Evolutionary conservation across 2,329 filamentous ascomycete species (phyloP).

Genomic region (Calonectria montana): DNA sequence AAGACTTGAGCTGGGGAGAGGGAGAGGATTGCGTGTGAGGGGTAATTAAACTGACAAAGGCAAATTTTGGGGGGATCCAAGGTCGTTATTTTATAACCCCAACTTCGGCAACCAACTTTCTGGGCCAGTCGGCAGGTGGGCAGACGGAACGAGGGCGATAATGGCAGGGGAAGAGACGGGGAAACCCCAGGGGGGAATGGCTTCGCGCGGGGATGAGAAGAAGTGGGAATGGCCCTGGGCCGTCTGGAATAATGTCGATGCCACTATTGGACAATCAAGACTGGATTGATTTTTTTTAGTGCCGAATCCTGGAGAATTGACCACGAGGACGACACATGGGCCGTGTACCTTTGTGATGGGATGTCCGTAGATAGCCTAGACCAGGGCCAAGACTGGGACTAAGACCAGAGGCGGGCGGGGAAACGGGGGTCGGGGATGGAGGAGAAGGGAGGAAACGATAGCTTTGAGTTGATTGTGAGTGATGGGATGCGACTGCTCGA

Average conservation of each 20-base stretch:
- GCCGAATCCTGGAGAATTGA: conserved; percentile 9
- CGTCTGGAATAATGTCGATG: neutral
- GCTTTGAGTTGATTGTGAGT: neutral
- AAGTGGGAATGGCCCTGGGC: conserved; percentile 1
- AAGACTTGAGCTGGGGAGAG: neutral
- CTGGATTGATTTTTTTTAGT: conserved; percentile 5
- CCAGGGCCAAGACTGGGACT: conserved; percentile 1
- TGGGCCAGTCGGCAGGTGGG: conserved; percentile 11
- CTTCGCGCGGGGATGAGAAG: conserved; percentile 3
- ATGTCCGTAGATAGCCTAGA: conserved; percentile 12
- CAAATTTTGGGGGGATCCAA: conserved; percentile 11
- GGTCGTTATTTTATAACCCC: conserved; percentile 21
- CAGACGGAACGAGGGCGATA: neutral
- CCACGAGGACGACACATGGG: conserved; percentile 6
- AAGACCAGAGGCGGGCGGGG: conserved; percentile 6
- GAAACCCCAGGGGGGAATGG: neutral
- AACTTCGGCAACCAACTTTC: conserved; percentile 19
- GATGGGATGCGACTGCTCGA: neutral
- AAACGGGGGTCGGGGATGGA: conserved; percentile 1
- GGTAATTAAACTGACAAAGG: neutral
- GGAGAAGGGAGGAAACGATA: neutral
- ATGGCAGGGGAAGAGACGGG: conserved; percentile 4
- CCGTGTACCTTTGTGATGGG: conserved; percentile 2
- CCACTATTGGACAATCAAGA: neutral
- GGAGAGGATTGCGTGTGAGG: conserved; percentile 10